Evolutionary conservation across 768 basidiomycete species (phyloP).

Genomic region (Mycena vulgaris): DNA sequence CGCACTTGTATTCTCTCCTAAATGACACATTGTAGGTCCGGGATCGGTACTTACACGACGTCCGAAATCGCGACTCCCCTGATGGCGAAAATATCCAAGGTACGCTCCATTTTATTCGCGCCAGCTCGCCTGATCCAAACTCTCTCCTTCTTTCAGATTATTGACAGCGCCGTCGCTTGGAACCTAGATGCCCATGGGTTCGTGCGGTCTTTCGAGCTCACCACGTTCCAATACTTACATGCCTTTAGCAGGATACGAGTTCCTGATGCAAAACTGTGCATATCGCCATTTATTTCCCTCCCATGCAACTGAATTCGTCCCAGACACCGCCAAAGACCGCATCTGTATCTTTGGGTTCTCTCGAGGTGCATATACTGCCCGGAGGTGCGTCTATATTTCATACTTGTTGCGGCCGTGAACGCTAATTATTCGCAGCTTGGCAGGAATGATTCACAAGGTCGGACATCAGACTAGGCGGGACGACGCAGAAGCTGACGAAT

Average conservation of each 20-base stretch:
- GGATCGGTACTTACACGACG: slow-evolving; percentile 73
- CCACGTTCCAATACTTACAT: neutral
- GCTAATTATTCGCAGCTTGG: neutral
- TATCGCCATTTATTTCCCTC: neutral
- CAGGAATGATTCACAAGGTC: slow-evolving; percentile 69
- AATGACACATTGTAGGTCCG: slow-evolving; percentile 55
- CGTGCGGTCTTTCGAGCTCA: slow-evolving; percentile 38
- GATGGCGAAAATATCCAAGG: slow-evolving; percentile 52
- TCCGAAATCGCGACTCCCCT: slow-evolving; percentile 66
- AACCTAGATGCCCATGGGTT: slow-evolving; percentile 66
- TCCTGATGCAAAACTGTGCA: slow-evolving; percentile 73
- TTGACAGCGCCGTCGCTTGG: slow-evolving; percentile 64
- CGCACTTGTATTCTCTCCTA: neutral
- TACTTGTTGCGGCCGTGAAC: too few species aligned
- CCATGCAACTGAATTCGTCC: neutral
- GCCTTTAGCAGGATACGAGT: slow-evolving; percentile 60
- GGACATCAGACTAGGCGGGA: slow-evolving; percentile 29
- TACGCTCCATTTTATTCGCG: neutral
- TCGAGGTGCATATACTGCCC: slow-evolving; percentile 76
- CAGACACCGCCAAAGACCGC: slow-evolving; percentile 55
- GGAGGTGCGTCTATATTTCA: slow-evolving; percentile 54
- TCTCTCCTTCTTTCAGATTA: slow-evolving; percentile 43
- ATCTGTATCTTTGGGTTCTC: too few species aligned
- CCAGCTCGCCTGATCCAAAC: too few species aligned
- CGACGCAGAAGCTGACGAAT: neutral